A percentile compares a stretch with the other conserved stretches of the same genome.
Conservation (phyloP, 805 yeast genomes). For the Kazachstania martiniae region DNA sequence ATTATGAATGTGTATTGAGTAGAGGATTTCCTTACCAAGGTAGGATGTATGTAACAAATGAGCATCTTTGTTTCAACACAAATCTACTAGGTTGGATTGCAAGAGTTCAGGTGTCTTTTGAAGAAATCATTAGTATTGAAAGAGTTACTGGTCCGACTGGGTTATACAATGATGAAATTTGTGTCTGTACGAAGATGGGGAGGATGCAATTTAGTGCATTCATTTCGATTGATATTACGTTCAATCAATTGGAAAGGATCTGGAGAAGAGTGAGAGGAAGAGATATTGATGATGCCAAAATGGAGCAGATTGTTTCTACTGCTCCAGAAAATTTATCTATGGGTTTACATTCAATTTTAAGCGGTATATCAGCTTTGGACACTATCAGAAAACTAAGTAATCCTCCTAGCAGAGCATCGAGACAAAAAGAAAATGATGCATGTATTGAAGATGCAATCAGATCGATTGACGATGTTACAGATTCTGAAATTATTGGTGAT, state of each 20-base stretch:
- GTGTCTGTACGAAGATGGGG: conserved; percentile 51
- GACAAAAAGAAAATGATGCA: conserved; percentile 20
- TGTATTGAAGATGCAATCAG: conserved; percentile 29
- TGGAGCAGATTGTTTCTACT: background rate
- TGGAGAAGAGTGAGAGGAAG: too few species aligned
- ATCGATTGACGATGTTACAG: conserved; percentile 36
- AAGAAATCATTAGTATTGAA: conserved; percentile 52
- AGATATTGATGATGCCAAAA: conserved; percentile 1
- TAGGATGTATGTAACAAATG: conserved; percentile 67
- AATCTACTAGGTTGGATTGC: conserved; percentile 82
- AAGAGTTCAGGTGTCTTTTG: conserved; percentile 56
- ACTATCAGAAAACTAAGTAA: too few species aligned
- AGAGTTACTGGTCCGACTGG: conserved; percentile 53
- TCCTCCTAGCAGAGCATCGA: too few species aligned
- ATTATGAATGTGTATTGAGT: conserved; percentile 79
- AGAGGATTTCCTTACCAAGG: conserved; percentile 85
- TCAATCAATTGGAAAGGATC: conserved; percentile 51
- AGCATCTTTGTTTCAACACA: conserved; percentile 75
- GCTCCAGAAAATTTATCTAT: conserved; percentile 1
- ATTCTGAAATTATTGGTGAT: too few species aligned
- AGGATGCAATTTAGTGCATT: conserved; percentile 82
- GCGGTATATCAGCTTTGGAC: too few species aligned
- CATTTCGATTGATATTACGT: conserved; percentile 67
- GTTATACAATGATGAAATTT: conserved; percentile 53
- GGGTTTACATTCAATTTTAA: too few species aligned